Conservation (phyloP, 768 basidiomycete genomes). For the Lactifluus rugatus region DNA sequence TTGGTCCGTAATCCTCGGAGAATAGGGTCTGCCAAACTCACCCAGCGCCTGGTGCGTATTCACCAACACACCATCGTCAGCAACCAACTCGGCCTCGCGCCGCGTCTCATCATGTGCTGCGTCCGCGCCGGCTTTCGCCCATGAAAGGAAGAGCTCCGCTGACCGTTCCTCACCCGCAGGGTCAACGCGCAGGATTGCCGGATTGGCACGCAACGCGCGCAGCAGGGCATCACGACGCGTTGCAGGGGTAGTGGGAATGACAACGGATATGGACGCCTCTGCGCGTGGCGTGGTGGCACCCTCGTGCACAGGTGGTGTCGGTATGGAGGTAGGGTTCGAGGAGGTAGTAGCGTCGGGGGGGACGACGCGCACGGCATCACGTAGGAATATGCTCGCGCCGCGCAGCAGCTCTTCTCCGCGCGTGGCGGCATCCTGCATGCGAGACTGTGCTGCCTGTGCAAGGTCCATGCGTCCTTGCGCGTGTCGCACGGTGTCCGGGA, state of each 20-base stretch:
- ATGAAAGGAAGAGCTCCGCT: slow-evolving; percentile 45
- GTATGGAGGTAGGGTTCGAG: slow-evolving; percentile 9
- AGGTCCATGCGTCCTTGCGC: slow-evolving; percentile 52
- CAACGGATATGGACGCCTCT: slow-evolving; percentile 34
- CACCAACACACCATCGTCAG: slow-evolving; percentile 41
- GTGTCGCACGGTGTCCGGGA: slow-evolving; percentile 45
- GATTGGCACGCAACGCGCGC: slow-evolving; percentile 61
- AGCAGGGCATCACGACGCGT: slow-evolving; percentile 34
- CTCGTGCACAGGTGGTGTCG: slow-evolving; percentile 32
- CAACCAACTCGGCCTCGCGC: slow-evolving; percentile 38
- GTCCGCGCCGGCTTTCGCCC: slow-evolving; percentile 47
- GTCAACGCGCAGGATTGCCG: slow-evolving; percentile 65
- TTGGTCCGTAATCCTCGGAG: background rate
- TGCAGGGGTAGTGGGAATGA: background rate
- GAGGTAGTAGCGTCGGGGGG: slow-evolving; percentile 49
- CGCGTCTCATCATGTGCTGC: slow-evolving; percentile 48
- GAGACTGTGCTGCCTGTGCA: slow-evolving; percentile 53
- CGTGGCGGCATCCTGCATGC: slow-evolving; percentile 44
- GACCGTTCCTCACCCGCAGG: slow-evolving; percentile 55
- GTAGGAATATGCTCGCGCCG: slow-evolving; percentile 41
- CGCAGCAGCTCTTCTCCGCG: slow-evolving; percentile 50
- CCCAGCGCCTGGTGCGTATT: slow-evolving; percentile 50
- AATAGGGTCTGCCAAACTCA: slow-evolving; percentile 25
- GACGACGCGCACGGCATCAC: slow-evolving; percentile 85
- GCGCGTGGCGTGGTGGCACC: slow-evolving; percentile 63